phyloP scores from a whole-genome alignment of 2,329 filamentous ascomycete species.

The Trichoderma breve region DNA sequence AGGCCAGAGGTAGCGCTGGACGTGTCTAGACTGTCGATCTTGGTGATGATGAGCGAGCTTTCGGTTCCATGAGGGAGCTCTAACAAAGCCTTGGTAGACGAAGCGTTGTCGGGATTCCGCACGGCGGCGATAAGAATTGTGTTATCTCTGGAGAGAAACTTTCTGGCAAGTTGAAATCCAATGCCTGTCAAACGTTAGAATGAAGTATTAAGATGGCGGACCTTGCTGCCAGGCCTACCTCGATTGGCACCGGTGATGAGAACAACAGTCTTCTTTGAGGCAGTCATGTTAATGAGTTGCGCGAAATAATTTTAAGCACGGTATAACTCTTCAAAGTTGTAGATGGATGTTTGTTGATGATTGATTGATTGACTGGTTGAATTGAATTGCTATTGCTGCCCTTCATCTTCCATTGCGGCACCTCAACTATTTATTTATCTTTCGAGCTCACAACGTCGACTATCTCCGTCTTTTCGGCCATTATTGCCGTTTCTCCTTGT shows the following conservation, averaged over 20 bases:
- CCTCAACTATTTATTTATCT: neutral
- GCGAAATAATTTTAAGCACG: neutral
- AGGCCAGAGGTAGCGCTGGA: neutral
- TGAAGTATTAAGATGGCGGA: neutral
- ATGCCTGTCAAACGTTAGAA: neutral
- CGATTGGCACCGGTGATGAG: constrained; percentile 2
- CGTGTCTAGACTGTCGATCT: neutral
- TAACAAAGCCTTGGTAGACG: neutral
- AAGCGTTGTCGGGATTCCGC: neutral
- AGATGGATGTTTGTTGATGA: neutral
- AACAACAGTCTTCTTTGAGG: neutral
- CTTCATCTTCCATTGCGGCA: neutral
- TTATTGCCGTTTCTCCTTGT: neutral
- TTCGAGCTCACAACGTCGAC: neutral
- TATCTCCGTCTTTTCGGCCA: neutral
- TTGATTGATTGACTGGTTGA: neutral
- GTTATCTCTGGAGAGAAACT: neutral
- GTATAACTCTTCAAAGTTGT: neutral
- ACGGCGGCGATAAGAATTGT: neutral
- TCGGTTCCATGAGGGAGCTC: neutral
- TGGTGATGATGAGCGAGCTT: neutral
- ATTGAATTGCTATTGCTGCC: neutral
- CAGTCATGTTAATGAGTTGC: neutral
- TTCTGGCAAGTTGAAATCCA: neutral
- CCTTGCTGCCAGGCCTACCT: neutral